A percentile compares a stretch with the other conserved stretches of the same genome.
Conservation (phyloP, 2,329 filamentous ascomycete genomes). For the Diaporthe eres region DNA sequence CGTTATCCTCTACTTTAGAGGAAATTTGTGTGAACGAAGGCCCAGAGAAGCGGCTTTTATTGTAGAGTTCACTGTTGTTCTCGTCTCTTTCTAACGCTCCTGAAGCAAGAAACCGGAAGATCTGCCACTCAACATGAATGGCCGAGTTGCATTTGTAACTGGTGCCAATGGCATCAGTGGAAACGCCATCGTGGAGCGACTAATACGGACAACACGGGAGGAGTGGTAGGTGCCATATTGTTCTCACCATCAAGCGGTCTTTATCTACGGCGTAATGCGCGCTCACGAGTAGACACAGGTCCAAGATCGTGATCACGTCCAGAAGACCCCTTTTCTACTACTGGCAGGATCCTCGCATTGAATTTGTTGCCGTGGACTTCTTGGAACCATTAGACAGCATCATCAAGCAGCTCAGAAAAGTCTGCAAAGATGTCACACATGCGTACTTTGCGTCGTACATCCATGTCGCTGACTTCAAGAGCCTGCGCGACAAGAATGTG, state of each 20-base stretch:
- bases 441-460: conserved; percentile 39
- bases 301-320: conserved; percentile 4
- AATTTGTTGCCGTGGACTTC: conserved; percentile 39
- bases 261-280: not conserved
- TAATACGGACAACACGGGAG: not conserved
- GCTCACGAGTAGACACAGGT: not conserved
- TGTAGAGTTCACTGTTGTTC: not conserved
- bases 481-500: conserved; percentile 34
- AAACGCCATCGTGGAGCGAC: not conserved
- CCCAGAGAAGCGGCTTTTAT: not conserved
- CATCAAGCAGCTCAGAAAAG: conserved; percentile 9
- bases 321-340: not conserved
- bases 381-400: conserved; percentile 37
- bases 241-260: not conserved
- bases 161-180: conserved; percentile 1
- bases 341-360: conserved; percentile 38
- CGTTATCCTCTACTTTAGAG: not conserved
- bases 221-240: not conserved
- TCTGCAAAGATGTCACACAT: conserved; percentile 38
- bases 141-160: not conserved
- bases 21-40: not conserved
- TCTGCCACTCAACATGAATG: not conserved
- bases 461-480: conserved; percentile 33
- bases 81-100: not conserved
- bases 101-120: not conserved